phyloP scores from a whole-genome alignment of 371 early-diverging fungal species.

The Circinella minor region DNA sequence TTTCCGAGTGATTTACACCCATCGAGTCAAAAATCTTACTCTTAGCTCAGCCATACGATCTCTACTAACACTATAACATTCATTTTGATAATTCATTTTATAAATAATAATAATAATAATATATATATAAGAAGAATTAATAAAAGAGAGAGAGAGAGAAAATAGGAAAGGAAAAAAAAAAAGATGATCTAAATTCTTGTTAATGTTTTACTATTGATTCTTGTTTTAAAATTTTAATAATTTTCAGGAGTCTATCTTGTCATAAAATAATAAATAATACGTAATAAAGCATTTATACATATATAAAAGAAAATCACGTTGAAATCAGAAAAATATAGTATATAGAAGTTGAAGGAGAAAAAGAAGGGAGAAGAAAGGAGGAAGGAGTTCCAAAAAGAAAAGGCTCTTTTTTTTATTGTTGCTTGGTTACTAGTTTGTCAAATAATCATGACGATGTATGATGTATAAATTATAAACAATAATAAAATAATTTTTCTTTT shows the following conservation, averaged over 20 bases:
- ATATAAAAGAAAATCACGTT: background rate
- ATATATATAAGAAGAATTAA: background rate
- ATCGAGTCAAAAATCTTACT: slow-evolving; percentile 13
- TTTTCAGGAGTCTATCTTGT: background rate
- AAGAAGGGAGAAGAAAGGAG: background rate
- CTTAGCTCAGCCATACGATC: slow-evolving; percentile 28
- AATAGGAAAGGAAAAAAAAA: slow-evolving; percentile 3
- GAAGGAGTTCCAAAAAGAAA: background rate
- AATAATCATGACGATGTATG: no score
- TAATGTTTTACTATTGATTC: no score
- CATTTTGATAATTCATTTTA: slow-evolving; percentile 1
- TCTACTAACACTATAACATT: slow-evolving; percentile 24
- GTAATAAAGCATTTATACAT: no score
- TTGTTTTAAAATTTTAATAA: background rate
- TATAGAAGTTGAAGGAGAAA: no score
- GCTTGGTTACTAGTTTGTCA: no score
- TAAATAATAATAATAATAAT: background rate
- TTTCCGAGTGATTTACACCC: no score
- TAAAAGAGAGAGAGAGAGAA: background rate
- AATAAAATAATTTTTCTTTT: no score
- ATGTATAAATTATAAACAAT: no score
- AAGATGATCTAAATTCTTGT: background rate
- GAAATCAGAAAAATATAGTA: background rate
- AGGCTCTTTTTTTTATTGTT: background rate
- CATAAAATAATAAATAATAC: background rate